phyloP scores from a whole-genome alignment of 2,329 filamentous ascomycete genomes.

The Tricladium varicosporioides region DNA sequence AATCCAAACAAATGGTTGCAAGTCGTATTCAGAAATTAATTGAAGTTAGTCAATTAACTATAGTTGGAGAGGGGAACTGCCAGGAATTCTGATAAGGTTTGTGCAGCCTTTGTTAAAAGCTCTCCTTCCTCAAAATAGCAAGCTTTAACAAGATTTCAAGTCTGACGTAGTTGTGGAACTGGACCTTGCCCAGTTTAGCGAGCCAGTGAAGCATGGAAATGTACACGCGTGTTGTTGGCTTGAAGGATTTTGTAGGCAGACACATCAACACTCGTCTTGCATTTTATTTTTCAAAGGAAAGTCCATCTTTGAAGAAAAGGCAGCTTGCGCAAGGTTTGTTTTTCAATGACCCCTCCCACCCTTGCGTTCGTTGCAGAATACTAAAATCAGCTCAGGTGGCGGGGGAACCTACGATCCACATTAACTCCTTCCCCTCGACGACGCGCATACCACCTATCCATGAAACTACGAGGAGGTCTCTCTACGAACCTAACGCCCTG shows the following conservation, averaged over 20 bases:
- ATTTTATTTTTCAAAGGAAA: too few relatives aligned
- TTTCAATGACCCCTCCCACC: too few relatives aligned
- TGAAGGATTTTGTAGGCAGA: conserved; percentile 6
- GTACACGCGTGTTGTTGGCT: neutral
- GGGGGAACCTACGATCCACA: conserved; percentile 14
- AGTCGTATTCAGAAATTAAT: neutral
- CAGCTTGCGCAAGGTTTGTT: too few relatives aligned
- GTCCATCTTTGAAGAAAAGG: too few relatives aligned
- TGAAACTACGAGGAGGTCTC: neutral
- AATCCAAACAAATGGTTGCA: conserved; percentile 3
- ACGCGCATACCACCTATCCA: too few relatives aligned
- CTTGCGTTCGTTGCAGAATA: neutral
- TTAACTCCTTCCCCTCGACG: conserved; percentile 1
- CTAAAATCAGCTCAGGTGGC: conserved; percentile 7
- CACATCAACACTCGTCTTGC: neutral
- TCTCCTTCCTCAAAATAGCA: conserved; percentile 6
- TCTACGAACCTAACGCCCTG: neutral
- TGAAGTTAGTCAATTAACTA: too few relatives aligned
- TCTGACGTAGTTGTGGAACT: conserved; percentile 10
- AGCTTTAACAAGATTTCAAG: neutral
- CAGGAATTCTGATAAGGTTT: neutral
- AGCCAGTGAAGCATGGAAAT: neutral
- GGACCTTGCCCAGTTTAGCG: neutral
- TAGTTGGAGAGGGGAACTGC: neutral
- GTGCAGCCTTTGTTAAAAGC: neutral